Percentiles rank a stretch among this genome's conserved stretches.
phyloP scores from a whole-genome alignment of 2,329 filamentous ascomycete species.

The Akanthomyces lecanii region DNA sequence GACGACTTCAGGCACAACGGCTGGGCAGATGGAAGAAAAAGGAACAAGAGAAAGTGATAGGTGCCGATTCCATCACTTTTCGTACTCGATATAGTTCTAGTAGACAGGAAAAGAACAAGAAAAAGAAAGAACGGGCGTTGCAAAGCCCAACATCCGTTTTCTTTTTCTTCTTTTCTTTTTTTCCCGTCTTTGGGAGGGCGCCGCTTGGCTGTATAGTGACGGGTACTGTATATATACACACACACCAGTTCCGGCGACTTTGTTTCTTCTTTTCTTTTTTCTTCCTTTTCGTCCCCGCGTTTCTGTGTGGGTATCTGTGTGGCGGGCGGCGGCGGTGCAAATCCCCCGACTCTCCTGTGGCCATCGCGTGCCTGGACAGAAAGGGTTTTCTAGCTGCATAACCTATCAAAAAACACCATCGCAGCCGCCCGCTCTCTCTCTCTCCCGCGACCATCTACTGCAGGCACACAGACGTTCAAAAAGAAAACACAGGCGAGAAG shows the following conservation, averaged over 20 bases:
- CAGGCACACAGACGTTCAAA: background rate
- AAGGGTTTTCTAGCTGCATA: slow-evolving; percentile 2
- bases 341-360: too few species aligned
- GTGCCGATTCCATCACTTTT: too few species aligned
- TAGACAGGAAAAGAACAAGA: too few species aligned
- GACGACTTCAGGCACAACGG: too few species aligned
- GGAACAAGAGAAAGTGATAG: background rate
- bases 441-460: background rate
- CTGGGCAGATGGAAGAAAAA: background rate
- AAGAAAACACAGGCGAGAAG: too few species aligned
- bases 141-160: background rate
- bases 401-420: background rate
- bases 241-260: too few species aligned
- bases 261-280: background rate
- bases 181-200: background rate
- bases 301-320: background rate
- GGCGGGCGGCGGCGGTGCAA: too few species aligned
- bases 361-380: background rate
- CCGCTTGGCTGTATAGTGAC: too few species aligned
- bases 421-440: background rate
- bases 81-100: too few species aligned
- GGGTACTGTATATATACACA: too few species aligned
- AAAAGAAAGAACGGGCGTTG: too few species aligned
- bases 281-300: background rate
- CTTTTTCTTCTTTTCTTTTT: background rate